These are phyloP conservation scores for Patellaria atrata DNA, from an alignment of 495 filamentous ascomycete genomes.

Conservation along the genomic window DNA sequence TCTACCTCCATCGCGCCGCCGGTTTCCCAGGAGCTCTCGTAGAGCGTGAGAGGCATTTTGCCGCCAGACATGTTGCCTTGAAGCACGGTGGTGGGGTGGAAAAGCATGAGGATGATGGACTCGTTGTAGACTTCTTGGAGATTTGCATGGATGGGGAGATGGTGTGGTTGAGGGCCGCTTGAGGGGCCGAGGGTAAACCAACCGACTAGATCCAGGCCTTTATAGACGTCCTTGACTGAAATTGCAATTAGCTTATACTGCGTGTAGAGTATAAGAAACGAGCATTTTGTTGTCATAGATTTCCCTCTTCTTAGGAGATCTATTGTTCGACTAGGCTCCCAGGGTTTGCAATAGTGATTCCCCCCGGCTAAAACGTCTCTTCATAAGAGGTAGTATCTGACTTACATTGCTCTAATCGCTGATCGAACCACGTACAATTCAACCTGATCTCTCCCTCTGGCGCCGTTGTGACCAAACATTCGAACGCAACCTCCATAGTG, in stretches of 20 bases:
- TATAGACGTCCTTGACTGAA: conserved; percentile 79
- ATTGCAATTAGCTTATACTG: conserved; percentile 2
- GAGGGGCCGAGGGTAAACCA: conserved; percentile 80
- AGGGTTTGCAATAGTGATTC: no score
- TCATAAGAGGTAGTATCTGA: no score
- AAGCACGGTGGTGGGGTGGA: conserved; percentile 51
- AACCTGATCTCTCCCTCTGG: conserved; percentile 38
- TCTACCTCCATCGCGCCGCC: conserved; percentile 53
- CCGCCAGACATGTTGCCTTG: conserved; percentile 42
- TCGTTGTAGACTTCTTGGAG: conserved; percentile 65
- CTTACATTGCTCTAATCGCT: conserved; percentile 73
- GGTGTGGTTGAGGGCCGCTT: conserved; percentile 48
- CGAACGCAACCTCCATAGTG: conserved; percentile 85
- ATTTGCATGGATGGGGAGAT: conserved; percentile 63
- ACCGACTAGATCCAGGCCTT: conserved; percentile 76
- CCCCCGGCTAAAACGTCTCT: no score
- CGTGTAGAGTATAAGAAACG: no score
- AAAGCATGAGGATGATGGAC: conserved; percentile 71
- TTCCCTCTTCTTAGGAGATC: not conserved
- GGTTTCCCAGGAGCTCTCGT: conserved; percentile 69
- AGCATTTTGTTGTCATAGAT: not conserved
- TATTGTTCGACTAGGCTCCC: no score
- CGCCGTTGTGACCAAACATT: conserved; percentile 45
- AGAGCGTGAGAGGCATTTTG: conserved; percentile 78
- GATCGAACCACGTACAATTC: conserved; percentile 57